Base-by-base conservation (phyloP, 2,329 filamentous ascomycete species). In the Pseudocercospora macadamiae region DNA sequence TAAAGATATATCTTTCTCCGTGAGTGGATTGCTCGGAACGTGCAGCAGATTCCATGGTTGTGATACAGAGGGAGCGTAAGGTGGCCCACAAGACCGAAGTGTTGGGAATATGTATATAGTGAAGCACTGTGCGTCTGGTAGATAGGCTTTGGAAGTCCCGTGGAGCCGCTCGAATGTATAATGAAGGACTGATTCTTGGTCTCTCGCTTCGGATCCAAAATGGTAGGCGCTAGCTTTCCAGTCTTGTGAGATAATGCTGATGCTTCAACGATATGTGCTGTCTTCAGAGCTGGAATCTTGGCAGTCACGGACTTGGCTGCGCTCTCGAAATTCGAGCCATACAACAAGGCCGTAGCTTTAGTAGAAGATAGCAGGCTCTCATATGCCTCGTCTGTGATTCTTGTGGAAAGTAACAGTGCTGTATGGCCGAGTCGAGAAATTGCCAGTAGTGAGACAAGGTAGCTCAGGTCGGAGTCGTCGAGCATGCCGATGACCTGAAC, bases 111-210 rank as follows among this genome's bases (percentile, higher is more conserved):
- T 44, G 81, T 82, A n/a, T 73, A 72, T 5, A 85, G 67, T 0
- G 76, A 76, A 2, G 77, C 75, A 6, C 69, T 68, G 49, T 87
- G 82, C 0, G 79, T 82, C 52, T 83, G 81, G 55, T 77, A 83
- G 37, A 87, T 85, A 0, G 85, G 83, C 60, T 87, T 87, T 0
- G 85, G 85, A 0, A 86, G 71, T 0, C 85, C 84, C 0, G 85
- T 86, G 0, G 82, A 84, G 2, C 85, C 84, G 23, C 74, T 77
- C 0, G 77, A 80, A 62, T 80, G 78, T 8, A 81, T 76, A 49
- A 76, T 79, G 73, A 68, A 75, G 3, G 64, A 69, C 53, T 72
- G 65, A 64, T 73, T 64, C n/a, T 58, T 66, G 21, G 62, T 65
- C 59, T 75, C 71, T 5, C 58, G 59, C 3, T 53, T 49, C 2